Conservation (phyloP, 1,139 yeast species). For the Saccharomyces hybrid region DNA sequence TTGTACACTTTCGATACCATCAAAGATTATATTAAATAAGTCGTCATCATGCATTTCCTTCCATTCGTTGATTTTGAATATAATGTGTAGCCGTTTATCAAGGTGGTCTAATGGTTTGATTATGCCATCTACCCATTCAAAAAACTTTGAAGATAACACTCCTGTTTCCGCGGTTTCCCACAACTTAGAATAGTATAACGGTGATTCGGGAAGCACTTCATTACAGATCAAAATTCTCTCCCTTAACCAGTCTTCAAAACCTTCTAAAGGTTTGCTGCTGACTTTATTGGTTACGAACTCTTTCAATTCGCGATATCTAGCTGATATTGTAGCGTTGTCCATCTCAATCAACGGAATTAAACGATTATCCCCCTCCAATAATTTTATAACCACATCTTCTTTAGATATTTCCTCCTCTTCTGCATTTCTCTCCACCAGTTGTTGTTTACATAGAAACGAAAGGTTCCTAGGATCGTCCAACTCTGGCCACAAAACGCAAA, state of each 20-base stretch:
- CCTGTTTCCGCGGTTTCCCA: conserved; percentile 10
- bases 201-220: conserved; percentile 11
- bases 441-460: conserved; percentile 12
- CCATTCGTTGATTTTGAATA: conserved; percentile 18
- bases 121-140: conserved; percentile 21
- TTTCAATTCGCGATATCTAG: conserved; percentile 13
- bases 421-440: not conserved
- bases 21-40: conserved; percentile 12
- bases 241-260: conserved; percentile 16
- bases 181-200: conserved; percentile 14
- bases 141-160: conserved; percentile 5
- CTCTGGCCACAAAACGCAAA: conserved; percentile 30
- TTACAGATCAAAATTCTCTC: conserved; percentile 23
- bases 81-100: conserved; percentile 10
- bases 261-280: conserved; percentile 4
- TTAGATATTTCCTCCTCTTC: not conserved
- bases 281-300: conserved; percentile 13
- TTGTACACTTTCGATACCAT: conserved; percentile 4
- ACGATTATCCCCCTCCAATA: conserved; percentile 15
- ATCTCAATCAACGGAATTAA: conserved; percentile 21
- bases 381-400: conserved; percentile 12
- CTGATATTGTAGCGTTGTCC: conserved; percentile 12
- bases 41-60: conserved; percentile 11
- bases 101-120: conserved; percentile 22
- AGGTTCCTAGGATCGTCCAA: conserved; percentile 21